Evolutionary conservation across 306 rosid species (phyloP).

Genomic region (Neltuma alba): DNA sequence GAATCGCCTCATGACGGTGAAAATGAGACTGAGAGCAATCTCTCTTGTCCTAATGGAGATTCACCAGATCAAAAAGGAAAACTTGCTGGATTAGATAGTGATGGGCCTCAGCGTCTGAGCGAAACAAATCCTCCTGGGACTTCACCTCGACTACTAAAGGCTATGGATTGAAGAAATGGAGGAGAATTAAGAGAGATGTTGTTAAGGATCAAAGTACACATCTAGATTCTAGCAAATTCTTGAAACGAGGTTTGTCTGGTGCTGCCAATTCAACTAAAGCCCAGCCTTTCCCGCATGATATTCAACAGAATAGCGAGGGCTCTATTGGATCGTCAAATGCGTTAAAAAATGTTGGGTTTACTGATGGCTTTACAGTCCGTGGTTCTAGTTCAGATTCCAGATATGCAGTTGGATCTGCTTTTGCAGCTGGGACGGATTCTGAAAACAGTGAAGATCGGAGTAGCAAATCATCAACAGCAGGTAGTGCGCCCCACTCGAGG

Average conservation of each 20-base stretch:
- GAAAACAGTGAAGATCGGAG: slow-evolving; percentile 86
- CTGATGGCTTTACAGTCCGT: slow-evolving; percentile 45
- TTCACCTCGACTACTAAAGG: slow-evolving; percentile 40
- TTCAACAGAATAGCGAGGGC: slow-evolving; percentile 53
- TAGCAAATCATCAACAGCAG: slow-evolving; percentile 91
- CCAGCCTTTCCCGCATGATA: slow-evolving; percentile 41
- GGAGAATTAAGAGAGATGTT: slow-evolving; percentile 51
- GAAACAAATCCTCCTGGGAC: slow-evolving; percentile 5
- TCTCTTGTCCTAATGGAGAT: neutral
- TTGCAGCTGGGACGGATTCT: slow-evolving; percentile 77
- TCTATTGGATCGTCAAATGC: slow-evolving; percentile 49
- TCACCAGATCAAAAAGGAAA: slow-evolving; percentile 20
- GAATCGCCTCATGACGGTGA: slow-evolving; percentile 40
- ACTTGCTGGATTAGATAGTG: slow-evolving; percentile 21
- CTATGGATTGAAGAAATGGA: slow-evolving; percentile 64
- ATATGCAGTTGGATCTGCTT: slow-evolving; percentile 63
- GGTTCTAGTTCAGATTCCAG: slow-evolving; percentile 72
- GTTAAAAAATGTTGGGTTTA: slow-evolving; percentile 53
- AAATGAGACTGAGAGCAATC: slow-evolving; percentile 37
- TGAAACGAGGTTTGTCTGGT: slow-evolving; percentile 73
- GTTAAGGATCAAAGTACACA: slow-evolving; percentile 48
- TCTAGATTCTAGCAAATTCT: slow-evolving; percentile 52
- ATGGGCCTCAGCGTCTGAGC: slow-evolving; percentile 29
- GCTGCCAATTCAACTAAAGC: slow-evolving; percentile 46
- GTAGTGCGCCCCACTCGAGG: slow-evolving; percentile 69